Conservation (phyloP, 2,329 filamentous ascomycete species). For the Claviceps pusilla region DNA sequence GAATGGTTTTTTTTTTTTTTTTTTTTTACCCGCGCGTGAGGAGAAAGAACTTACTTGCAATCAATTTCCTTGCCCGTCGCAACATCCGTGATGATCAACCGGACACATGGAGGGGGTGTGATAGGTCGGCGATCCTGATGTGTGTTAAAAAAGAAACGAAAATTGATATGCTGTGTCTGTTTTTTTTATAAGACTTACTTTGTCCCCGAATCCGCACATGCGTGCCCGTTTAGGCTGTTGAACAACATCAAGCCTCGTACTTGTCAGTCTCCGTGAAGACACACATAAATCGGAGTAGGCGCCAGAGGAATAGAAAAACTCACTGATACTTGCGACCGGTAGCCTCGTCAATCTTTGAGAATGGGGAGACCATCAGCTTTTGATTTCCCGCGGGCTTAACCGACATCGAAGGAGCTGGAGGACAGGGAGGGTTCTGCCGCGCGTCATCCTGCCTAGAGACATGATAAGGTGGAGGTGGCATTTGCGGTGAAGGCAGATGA, state of each 20-base stretch:
- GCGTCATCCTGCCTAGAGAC: slow-evolving; percentile 12
- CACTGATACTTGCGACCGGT: slow-evolving; percentile 22
- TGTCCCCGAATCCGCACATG: slow-evolving; percentile 98
- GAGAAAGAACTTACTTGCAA: slow-evolving; percentile 48
- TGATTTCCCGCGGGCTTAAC: slow-evolving; percentile 8
- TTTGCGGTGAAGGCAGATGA: slow-evolving; percentile 7
- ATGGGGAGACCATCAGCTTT: slow-evolving; percentile 11
- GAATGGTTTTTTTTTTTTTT: too few relatives aligned
- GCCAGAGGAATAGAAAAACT: slow-evolving; percentile 2
- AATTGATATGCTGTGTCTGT: not conserved
- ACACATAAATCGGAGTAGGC: not conserved
- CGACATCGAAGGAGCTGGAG: slow-evolving; percentile 3
- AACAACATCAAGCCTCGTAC: slow-evolving; percentile 53
- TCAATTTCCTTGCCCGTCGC: slow-evolving; percentile 67
- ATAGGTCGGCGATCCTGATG: slow-evolving; percentile 79
- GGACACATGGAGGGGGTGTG: slow-evolving; percentile 84
- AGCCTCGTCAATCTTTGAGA: slow-evolving; percentile 21
- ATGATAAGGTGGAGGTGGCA: slow-evolving; percentile 7
- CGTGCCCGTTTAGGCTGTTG: slow-evolving; percentile 87
- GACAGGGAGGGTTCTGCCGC: not conserved
- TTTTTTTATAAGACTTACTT: slow-evolving; percentile 37
- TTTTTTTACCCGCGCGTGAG: too few relatives aligned
- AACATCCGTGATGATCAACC: slow-evolving; percentile 63
- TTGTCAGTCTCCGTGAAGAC: slow-evolving; percentile 8
- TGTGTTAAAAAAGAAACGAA: not conserved